Evolutionary conservation across 208 protist species (phyloP).

Genomic region (Trypanosoma conorhini): DNA sequence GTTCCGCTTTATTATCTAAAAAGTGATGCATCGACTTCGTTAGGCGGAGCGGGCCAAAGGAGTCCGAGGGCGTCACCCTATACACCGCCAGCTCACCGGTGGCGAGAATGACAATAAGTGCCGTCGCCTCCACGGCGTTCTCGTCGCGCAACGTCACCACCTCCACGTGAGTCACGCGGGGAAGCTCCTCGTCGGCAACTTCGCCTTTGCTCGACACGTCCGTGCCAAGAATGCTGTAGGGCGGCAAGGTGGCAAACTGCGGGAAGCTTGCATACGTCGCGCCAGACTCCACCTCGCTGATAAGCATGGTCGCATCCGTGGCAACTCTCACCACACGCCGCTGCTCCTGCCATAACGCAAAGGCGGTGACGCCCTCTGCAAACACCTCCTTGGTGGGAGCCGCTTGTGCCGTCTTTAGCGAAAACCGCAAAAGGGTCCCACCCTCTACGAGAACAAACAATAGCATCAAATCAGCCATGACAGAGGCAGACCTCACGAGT

Average conservation of each 20-base stretch:
- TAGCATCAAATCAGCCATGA: slow-evolving; percentile 12
- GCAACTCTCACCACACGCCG: slow-evolving; percentile 32
- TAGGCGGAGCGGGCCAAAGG: slow-evolving; percentile 49
- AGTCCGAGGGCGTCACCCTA: slow-evolving; percentile 38
- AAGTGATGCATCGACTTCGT: slow-evolving; percentile 79
- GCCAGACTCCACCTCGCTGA: slow-evolving; percentile 24
- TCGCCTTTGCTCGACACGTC: slow-evolving; percentile 24
- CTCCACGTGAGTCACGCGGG: slow-evolving; percentile 55
- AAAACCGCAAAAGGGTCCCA: slow-evolving; percentile 24
- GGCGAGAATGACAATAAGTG: slow-evolving; percentile 59
- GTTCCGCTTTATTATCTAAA: slow-evolving; percentile 65
- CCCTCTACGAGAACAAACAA: slow-evolving; percentile 30
- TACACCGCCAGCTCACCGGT: slow-evolving; percentile 83
- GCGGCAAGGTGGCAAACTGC: slow-evolving; percentile 34
- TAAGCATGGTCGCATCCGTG: slow-evolving; percentile 34
- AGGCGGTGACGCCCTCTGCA: slow-evolving; percentile 33
- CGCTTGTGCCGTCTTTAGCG: neutral
- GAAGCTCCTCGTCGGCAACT: slow-evolving; percentile 31
- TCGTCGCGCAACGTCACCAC: slow-evolving; percentile 27
- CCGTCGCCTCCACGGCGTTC: slow-evolving; percentile 21
- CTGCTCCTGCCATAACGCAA: slow-evolving; percentile 36
- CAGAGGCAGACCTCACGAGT: slow-evolving; percentile 11
- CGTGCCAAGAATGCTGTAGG: slow-evolving; percentile 38
- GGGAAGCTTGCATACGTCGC: neutral
- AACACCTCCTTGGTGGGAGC: slow-evolving; percentile 29